phyloP scores from a whole-genome alignment of 768 basidiomycete species.

The Collybia nuda region DNA sequence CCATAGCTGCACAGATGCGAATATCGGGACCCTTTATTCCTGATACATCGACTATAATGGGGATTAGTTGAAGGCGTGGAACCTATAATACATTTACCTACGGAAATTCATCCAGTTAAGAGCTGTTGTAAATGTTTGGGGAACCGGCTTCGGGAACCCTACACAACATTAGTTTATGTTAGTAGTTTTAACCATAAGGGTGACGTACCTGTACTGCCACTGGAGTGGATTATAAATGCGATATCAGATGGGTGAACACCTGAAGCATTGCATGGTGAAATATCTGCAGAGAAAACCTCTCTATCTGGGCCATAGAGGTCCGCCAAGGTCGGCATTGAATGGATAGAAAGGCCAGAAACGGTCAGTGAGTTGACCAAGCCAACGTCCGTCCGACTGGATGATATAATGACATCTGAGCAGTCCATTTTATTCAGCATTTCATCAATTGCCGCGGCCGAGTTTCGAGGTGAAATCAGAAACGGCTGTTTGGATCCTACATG shows the following conservation, averaged over 20 bases:
- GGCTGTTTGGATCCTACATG: conserved; percentile 22
- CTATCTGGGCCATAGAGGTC: conserved; percentile 39
- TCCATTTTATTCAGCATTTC: conserved; percentile 33
- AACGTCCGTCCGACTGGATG: conserved; percentile 27
- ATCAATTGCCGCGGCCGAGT: conserved; percentile 32
- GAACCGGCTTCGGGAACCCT: conserved; percentile 42
- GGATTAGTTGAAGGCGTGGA: background rate
- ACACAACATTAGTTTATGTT: no score
- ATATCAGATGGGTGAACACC: conserved; percentile 13
- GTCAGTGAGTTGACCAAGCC: conserved; percentile 17
- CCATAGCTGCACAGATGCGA: conserved; percentile 24
- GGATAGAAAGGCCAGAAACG: conserved; percentile 19
- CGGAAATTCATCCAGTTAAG: conserved; percentile 26
- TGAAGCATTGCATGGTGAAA: conserved; percentile 22
- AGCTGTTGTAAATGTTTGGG: conserved; percentile 20
- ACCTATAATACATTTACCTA: conserved; percentile 18
- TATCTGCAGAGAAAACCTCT: conserved; percentile 24
- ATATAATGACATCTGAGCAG: conserved; percentile 26
- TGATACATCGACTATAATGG: background rate
- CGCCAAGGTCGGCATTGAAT: conserved; percentile 28
- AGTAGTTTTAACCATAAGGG: no score
- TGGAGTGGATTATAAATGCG: conserved; percentile 42
- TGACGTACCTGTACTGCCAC: conserved; percentile 40
- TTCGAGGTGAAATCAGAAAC: conserved; percentile 38
- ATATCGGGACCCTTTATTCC: conserved; percentile 8